Conservation (phyloP, 108 stramenopile genomes). For the Chaetoceros tenuissimus region DNA sequence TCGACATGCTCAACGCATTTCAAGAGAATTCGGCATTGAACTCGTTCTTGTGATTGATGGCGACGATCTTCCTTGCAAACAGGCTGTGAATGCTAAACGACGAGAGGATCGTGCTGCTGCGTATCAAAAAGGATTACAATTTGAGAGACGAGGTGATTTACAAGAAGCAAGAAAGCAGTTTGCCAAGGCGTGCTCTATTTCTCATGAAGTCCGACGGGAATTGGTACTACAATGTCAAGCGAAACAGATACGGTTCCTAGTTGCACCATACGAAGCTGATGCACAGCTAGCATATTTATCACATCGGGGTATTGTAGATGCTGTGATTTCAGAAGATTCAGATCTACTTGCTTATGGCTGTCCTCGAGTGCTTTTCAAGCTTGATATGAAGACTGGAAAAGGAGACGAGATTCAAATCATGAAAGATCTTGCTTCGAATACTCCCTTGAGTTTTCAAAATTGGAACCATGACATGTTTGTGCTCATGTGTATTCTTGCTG, state of each 20-base stretch:
- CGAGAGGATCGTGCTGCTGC: constrained; percentile 29
- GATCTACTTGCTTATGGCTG: constrained; percentile 87
- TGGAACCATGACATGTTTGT: constrained; percentile 68
- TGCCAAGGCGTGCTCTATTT: constrained; percentile 40
- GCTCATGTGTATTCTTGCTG: constrained; percentile 84
- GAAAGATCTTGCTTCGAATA: constrained; percentile 24
- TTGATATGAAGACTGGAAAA: constrained; percentile 44
- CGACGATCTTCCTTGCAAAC: constrained; percentile 56
- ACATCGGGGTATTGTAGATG: constrained; percentile 52
- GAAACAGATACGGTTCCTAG: constrained; percentile 52
- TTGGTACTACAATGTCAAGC: constrained; percentile 33
- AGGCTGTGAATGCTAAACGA: constrained; percentile 44
- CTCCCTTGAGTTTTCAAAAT: constrained; percentile 38
- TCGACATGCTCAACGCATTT: constrained; percentile 34
- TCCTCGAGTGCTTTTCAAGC: constrained; percentile 74
- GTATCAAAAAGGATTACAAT: constrained; percentile 28
- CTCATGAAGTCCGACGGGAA: constrained; percentile 40
- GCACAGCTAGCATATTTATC: constrained; percentile 90
- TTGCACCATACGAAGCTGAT: constrained; percentile 98
- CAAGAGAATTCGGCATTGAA: constrained; percentile 28
- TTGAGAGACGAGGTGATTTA: constrained; percentile 35
- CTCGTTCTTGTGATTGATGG: constrained; percentile 81
- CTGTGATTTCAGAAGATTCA: constrained; percentile 95
- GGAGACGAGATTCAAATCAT: constrained; percentile 9
- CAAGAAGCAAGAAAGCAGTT: constrained; percentile 44